Conservation (phyloP, 495 filamentous ascomycete genomes). For the Annulohypoxylon bovei region DNA sequence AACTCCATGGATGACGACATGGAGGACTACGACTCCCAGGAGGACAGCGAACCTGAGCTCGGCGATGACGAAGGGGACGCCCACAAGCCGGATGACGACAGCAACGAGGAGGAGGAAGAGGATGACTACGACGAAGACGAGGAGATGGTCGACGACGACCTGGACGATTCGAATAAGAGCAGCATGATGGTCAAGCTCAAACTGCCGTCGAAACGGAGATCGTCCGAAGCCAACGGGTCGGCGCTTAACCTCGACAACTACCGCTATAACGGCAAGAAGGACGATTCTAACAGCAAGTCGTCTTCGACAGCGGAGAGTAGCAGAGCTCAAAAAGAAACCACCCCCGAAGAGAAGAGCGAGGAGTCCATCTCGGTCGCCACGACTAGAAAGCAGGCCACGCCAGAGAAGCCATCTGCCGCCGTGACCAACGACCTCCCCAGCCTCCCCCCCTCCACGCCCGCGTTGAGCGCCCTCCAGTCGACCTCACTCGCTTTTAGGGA, state of each 20-base stretch:
- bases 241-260: conserved; percentile 36
- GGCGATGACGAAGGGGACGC: conserved; percentile 70
- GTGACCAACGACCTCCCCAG: neutral
- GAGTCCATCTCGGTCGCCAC: conserved; percentile 74
- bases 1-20: conserved; percentile 75
- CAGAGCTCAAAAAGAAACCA: conserved; percentile 71
- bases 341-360: conserved; percentile 78
- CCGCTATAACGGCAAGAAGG: conserved; percentile 38
- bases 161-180: conserved; percentile 57
- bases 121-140: conserved; percentile 68
- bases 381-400: conserved; percentile 40
- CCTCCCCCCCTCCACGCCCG: conserved; percentile 24
- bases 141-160: conserved; percentile 62
- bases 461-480: conserved; percentile 40
- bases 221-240: conserved; percentile 23
- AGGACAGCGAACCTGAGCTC: conserved; percentile 67
- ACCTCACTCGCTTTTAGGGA: conserved; percentile 62
- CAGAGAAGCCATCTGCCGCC: conserved; percentile 13
- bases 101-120: conserved; percentile 64
- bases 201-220: conserved; percentile 39
- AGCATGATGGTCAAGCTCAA: conserved; percentile 75
- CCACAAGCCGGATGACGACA: conserved; percentile 57
- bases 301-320: neutral
- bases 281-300: neutral
- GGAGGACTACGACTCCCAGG: conserved; percentile 67